Conservation (phyloP, 176 grass and related monocot species). For the Echinochloa phyllopogon region DNA sequence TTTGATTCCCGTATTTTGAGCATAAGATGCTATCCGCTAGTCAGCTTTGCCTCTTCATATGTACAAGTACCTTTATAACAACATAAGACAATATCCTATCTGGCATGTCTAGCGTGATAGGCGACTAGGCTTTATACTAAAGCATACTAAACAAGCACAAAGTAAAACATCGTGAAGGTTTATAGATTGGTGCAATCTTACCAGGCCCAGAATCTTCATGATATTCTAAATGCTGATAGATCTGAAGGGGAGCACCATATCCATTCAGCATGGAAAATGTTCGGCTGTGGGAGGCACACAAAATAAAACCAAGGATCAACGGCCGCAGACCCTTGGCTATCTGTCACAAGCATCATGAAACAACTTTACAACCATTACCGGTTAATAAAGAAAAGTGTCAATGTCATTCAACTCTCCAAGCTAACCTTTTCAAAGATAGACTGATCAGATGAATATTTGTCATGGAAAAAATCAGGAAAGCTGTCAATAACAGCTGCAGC, state of each 20-base stretch:
- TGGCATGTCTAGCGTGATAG: not conserved
- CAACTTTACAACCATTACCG: conserved; percentile 15
- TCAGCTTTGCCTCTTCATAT: not conserved
- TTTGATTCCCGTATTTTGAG: not conserved
- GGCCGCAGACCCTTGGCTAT: conserved; percentile 89
- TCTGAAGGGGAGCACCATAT: conserved; percentile 89
- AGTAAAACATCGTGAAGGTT: not conserved
- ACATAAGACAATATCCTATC: conserved; percentile 1
- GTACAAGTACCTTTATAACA: conserved; percentile 23
- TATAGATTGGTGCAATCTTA: conserved; percentile 46
- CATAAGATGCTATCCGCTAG: conserved; percentile 10
- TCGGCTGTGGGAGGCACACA: conserved; percentile 94
- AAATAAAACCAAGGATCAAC: conserved; percentile 82
- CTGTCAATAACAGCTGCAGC: conserved; percentile 85
- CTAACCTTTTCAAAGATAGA: conserved; percentile 74
- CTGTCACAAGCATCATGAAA: conserved; percentile 60
- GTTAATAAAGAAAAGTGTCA: not conserved
- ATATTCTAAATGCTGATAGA: conserved; percentile 88
- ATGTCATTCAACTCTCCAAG: not conserved
- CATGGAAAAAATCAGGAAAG: conserved; percentile 86
- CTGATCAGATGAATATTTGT: conserved; percentile 80
- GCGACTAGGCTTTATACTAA: not conserved
- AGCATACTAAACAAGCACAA: not conserved
- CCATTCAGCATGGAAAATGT: conserved; percentile 99
- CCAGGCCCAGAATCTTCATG: conserved; percentile 88